Conservation (phyloP, 2,329 filamentous ascomycete species). For the Botrytis squamosa region DNA sequence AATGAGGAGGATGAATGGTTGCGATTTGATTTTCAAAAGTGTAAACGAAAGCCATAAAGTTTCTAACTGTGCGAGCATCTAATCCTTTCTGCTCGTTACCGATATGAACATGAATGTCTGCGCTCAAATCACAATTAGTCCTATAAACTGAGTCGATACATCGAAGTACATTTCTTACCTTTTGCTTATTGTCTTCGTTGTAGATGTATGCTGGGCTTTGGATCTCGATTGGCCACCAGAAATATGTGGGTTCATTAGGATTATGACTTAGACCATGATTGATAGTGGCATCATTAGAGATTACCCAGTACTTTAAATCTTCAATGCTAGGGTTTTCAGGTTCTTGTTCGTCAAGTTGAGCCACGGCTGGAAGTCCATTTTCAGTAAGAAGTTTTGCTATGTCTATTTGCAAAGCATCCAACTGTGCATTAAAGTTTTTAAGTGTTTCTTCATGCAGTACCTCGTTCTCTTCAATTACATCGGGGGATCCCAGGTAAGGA, state of each 20-base stretch:
- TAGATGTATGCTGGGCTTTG: constrained; percentile 4
- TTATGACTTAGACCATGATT: not conserved
- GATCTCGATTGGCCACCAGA: not conserved
- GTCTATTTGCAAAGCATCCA: not conserved
- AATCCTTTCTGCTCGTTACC: constrained; percentile 2
- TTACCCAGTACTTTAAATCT: not conserved
- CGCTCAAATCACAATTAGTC: not conserved
- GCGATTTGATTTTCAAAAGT: constrained; percentile 16
- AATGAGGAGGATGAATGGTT: not conserved
- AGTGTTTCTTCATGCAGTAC: not conserved
- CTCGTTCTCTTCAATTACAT: not conserved
- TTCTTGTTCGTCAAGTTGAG: not conserved
- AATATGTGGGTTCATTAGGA: not conserved
- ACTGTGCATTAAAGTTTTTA: not conserved
- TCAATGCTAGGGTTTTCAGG: not conserved
- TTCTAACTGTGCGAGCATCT: not conserved
- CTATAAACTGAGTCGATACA: not conserved
- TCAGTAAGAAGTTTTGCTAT: not conserved
- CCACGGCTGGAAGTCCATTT: not conserved
- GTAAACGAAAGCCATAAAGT: not conserved
- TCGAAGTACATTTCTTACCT: constrained; percentile 6
- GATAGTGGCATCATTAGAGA: not conserved
- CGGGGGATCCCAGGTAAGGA: not conserved
- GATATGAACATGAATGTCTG: constrained; percentile 9
- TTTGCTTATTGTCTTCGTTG: constrained; percentile 1